Base-by-base conservation (phyloP, 345 rosid genomes). In the Pistacia vera region DNA sequence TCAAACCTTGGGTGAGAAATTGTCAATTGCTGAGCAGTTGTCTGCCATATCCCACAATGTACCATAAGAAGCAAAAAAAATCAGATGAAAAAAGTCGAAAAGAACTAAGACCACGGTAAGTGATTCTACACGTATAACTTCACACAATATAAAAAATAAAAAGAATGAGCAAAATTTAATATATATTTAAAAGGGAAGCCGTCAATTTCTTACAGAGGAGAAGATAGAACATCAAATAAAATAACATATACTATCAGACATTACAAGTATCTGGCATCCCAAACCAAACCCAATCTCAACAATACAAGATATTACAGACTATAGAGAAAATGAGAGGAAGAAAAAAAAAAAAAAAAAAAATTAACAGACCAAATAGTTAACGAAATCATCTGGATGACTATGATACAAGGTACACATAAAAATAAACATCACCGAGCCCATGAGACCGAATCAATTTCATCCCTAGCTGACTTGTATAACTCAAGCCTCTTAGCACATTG, bases 401-500 rank as follows among this genome's bases (percentile, higher is more conserved):
- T 66, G 20, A 18, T 20, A 71, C 67, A 44, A 38, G 52, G 0
- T 36, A 30, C 83, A 6, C 33, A 30, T 30, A 77, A 52, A 83
- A 88, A 68, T 68, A 65, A 76, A 20, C 76, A 59, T 83, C 81
- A 80, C 66, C 86, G 75, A 11, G 66, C 72, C 90, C 86, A 86
- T 22, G 86, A 72, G 17, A 86, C 93, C 4, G 93, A 90, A 81
- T 91, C 96, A 4, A 91, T 83, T 85, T 91, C 96, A 74, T 91
- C 93, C 81, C 92, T 85, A 0, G 91, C 92, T 52, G 92, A 83
- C 85, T 88, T 91, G 81, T 91, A 88, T 55, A 91, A 58, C 71
- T 91, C 93, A 2, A 91, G 93, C 83, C 96, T 88, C 81, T 87
- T 85, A 2, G 88, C 91, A 49, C 89, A 84, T 57, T 88, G 91